Conservation (phyloP, 2,329 filamentous ascomycete genomes). For the Penicillium fuscoglaucum region DNA sequence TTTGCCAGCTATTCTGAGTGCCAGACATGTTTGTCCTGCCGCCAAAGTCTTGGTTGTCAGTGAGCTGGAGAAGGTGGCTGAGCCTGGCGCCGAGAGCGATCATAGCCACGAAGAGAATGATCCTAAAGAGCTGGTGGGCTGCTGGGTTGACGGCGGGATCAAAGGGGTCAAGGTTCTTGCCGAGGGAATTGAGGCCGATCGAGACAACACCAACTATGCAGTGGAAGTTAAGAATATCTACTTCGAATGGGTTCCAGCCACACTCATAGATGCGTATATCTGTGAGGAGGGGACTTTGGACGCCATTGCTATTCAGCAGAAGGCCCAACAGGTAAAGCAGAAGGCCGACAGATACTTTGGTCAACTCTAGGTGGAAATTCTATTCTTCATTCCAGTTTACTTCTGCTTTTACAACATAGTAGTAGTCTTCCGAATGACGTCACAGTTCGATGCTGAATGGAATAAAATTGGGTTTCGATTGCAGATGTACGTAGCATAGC, state of each 20-base stretch:
- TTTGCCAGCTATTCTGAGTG: conserved; percentile 58
- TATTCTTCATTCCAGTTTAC: neutral
- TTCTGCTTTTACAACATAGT: neutral
- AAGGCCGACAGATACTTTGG: conserved; percentile 25
- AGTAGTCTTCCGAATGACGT: conserved; percentile 1
- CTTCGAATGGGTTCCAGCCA: conserved; percentile 60
- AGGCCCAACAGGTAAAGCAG: conserved; percentile 24
- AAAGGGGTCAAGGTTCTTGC: conserved; percentile 28
- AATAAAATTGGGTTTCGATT: neutral
- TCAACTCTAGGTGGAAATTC: neutral
- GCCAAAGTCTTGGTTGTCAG: conserved; percentile 58
- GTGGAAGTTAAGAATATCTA: conserved; percentile 51
- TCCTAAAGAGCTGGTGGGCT: conserved; percentile 50
- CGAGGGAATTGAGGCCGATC: conserved; percentile 11
- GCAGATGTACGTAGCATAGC: neutral
- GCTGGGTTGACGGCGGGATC: conserved; percentile 45
- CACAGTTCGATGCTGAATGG: neutral
- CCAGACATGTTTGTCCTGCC: conserved; percentile 50
- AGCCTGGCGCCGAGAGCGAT: conserved; percentile 51
- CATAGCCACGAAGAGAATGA: conserved; percentile 57
- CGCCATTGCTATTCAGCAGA: conserved; percentile 23
- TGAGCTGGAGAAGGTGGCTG: conserved; percentile 63
- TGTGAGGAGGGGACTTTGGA: conserved; percentile 53
- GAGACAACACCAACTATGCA: conserved; percentile 17
- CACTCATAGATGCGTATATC: conserved; percentile 55